Base-by-base conservation (phyloP, 2,329 filamentous ascomycete genomes). In the Juglanconis juglandina region DNA sequence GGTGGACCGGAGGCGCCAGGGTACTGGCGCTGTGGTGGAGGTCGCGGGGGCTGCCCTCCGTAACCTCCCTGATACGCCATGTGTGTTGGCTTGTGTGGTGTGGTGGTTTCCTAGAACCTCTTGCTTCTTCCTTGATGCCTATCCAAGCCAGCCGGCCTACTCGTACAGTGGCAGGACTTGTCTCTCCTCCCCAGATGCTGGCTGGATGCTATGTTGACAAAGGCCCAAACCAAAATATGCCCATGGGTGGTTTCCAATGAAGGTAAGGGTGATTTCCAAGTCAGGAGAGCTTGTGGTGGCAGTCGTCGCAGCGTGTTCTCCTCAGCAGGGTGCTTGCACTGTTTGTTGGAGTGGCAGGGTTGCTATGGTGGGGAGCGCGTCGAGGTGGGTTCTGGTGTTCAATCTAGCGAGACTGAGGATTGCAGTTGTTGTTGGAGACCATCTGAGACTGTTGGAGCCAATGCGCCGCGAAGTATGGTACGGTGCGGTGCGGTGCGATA, bases 1-100 rank as follows among this genome's bases (percentile, higher is more conserved):
- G 65, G 66, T 6, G 71, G 69, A 6, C 65, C 68, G 5, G 71
- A 69, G 7, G 65, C 69, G 37, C 66, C 67, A 10, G 69, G 68
- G 57, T 73, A 73, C 35, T 72, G 75, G 58, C 66, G 72, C 68
- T 75, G 76, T 10, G 72, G 75, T 7, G 72, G 69, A 52, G 75
- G 72, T 57, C 77, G 72, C 58, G 76, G 77, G 49, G 75, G 77
- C 67, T 75, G 69, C 44, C 67, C 73, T 59, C 74, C 74, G 62
- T 80, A 82, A 63, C 74, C 77, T 63, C 74, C 76, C 63, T 82
- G 77, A 68, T 83, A 83, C 50, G 81, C 79, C 82, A 85, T 85
- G 14, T 64, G 30, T 48, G 46, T 24, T 34, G 32, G 7, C 11
- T 54, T 30, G 24, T 5, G 11, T n/a, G 13, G 41, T 37, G 7